Percentiles rank a stretch among this genome's conserved stretches.
Evolutionary conservation across 345 rosid species (phyloP).

Genomic region (Syzygium aromaticum): DNA sequence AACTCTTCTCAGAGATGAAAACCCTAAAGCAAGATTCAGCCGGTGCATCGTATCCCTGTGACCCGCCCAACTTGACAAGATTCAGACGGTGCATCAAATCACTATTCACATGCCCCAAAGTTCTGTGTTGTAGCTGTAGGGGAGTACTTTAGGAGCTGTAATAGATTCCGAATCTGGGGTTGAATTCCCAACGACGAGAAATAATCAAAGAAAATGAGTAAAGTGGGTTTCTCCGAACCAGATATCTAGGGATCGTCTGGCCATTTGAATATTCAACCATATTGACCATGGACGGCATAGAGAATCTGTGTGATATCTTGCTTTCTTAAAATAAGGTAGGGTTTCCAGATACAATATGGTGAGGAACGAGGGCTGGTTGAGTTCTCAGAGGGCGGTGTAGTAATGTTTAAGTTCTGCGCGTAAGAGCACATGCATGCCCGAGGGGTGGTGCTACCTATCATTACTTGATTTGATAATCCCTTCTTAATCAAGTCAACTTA

Average conservation of each 20-base stretch:
- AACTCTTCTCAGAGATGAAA: neutral
- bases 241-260: slow-evolving; percentile 52
- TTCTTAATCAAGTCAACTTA: neutral
- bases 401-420: neutral
- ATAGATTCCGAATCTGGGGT: neutral
- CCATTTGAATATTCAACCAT: neutral
- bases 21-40: slow-evolving; percentile 1
- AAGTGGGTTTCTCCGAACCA: slow-evolving; percentile 16
- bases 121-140: neutral
- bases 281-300: slow-evolving; percentile 1
- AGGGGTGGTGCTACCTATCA: neutral
- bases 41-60: neutral
- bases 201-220: neutral
- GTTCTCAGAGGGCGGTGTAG: neutral
- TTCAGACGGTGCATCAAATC: neutral
- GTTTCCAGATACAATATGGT: neutral
- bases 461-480: neutral
- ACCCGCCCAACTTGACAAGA: neutral
- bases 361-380: neutral
- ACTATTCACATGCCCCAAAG: neutral
- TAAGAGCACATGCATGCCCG: neutral
- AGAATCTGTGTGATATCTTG: neutral
- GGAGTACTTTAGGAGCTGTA: neutral
- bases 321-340: neutral
- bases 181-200: neutral